Base-by-base conservation (phyloP, 495 filamentous ascomycete species). In the Pyrenula aspistea region DNA sequence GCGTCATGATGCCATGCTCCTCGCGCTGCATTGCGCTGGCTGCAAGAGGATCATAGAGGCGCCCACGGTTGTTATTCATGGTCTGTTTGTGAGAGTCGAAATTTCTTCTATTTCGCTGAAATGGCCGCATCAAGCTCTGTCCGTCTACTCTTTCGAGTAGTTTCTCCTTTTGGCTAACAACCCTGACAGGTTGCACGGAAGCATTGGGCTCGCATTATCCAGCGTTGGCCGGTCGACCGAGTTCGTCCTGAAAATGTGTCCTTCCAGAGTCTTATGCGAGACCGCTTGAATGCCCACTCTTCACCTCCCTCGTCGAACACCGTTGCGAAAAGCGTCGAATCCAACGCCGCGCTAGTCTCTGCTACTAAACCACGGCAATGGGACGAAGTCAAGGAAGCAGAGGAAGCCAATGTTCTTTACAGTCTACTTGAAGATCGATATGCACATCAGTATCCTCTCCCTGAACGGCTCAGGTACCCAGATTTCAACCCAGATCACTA, bases 401-500 rank as follows among this genome's bases (percentile, higher is more conserved):
- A 74, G 59, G 76, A 91, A 64, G 76, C 75, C 2, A 78, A 90
- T 62, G 88, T 88, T 2, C 74, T 93, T 1, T 86, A 85, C 59
- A 80, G 83, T 1, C 76, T 95, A 12, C 71, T 94, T 21, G 83
- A 90, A 57, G 78, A 94, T 67, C 71, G 84, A 54, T 93, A 89
- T 65, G 78, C 71, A 51, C 79, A 74, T 53, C 61, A 84, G 75
- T 93, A 91, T 66, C 85, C 83, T 10, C 62, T 90, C 19, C 71
- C 77, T 0, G 72, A 74, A 19, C 71, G 71, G 19, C 64, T 92
- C 53, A 76, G 91, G 60, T 71, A 73, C 23, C 91, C 91, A 1
- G 78, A 77, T 31, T 88, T 82, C 63, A 85, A 89, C 57, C 89
- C 90, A 24, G 81, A 76, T 2, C 81, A 95, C 67, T 96, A 92